Evolutionary conservation across 2,329 filamentous ascomycete genomes (phyloP).

Genomic region (Aspergillus neotritici): DNA sequence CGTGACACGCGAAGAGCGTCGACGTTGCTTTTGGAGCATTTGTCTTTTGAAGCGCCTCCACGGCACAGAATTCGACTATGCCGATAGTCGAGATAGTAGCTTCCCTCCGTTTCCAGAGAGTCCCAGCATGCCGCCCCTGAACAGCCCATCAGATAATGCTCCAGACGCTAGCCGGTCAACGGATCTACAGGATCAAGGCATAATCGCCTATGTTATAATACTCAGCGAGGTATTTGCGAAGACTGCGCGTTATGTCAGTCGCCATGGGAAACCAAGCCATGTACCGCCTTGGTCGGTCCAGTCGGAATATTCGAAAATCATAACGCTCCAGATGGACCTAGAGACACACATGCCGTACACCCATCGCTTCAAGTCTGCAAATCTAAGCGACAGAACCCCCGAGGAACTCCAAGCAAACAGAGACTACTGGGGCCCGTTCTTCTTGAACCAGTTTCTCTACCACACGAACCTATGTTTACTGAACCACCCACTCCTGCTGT

Average conservation of each 20-base stretch:
- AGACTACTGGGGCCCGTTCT: constrained; percentile 51
- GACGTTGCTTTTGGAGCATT: constrained; percentile 41
- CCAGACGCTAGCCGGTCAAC: constrained; percentile 19
- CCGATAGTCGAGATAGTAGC: constrained; percentile 31
- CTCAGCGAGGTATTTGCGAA: constrained; percentile 47
- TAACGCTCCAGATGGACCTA: constrained; percentile 47
- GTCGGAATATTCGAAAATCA: constrained; percentile 50
- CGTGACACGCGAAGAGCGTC: constrained; percentile 27
- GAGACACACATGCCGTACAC: constrained; percentile 48
- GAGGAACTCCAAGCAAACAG: constrained; percentile 43
- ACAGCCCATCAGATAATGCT: constrained; percentile 17
- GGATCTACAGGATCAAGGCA: constrained; percentile 36
- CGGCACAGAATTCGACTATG: constrained; percentile 38
- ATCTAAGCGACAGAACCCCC: constrained; percentile 39
- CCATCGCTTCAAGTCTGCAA: constrained; percentile 48
- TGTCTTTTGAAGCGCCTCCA: constrained; percentile 42
- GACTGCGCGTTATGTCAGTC: constrained; percentile 44
- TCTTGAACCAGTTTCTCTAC: constrained; percentile 50
- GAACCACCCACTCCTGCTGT: constrained; percentile 51
- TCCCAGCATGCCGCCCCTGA: constrained; percentile 22
- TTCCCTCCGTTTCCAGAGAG: constrained; percentile 39
- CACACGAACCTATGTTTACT: constrained; percentile 50
- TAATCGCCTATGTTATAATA: constrained; percentile 44
- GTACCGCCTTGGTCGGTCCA: constrained; percentile 47
- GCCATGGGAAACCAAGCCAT: constrained; percentile 40